Evolutionary conservation across 768 basidiomycete genomes (phyloP).

Genomic region (Hygrophorus pudorinus): DNA sequence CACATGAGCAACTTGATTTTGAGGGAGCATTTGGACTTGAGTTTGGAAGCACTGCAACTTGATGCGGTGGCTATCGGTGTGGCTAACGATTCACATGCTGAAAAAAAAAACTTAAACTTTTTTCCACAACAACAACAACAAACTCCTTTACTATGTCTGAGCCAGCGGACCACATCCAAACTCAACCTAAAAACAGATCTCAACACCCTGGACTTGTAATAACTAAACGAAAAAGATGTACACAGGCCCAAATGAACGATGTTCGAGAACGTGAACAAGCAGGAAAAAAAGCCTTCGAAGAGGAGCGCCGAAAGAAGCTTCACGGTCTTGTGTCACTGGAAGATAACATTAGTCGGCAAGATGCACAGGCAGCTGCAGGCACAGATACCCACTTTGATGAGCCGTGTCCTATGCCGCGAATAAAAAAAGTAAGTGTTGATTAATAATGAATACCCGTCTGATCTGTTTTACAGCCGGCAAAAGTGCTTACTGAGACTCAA

Average conservation of each 20-base stretch:
- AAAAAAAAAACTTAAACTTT: no score
- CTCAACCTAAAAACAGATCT: background rate
- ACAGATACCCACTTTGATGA: background rate
- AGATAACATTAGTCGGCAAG: background rate
- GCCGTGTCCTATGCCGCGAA: background rate
- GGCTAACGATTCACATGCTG: background rate
- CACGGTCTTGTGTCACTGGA: background rate
- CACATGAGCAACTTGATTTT: background rate
- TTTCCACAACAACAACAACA: no score
- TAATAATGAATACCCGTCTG: background rate
- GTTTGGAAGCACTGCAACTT: no score
- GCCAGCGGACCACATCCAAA: background rate
- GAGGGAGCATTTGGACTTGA: background rate
- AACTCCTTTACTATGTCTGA: background rate
- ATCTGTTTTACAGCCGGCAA: no score
- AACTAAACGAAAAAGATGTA: background rate
- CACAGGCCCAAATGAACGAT: background rate
- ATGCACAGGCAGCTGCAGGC: background rate
- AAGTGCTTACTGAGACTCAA: no score
- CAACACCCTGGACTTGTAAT: no score
- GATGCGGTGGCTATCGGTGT: no score
- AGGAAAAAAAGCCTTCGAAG: background rate
- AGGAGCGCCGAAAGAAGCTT: background rate
- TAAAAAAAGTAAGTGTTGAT: background rate
- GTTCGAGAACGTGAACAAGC: background rate